Base-by-base conservation (phyloP, 768 basidiomycete genomes). In the Lanmaoa rubissima region DNA sequence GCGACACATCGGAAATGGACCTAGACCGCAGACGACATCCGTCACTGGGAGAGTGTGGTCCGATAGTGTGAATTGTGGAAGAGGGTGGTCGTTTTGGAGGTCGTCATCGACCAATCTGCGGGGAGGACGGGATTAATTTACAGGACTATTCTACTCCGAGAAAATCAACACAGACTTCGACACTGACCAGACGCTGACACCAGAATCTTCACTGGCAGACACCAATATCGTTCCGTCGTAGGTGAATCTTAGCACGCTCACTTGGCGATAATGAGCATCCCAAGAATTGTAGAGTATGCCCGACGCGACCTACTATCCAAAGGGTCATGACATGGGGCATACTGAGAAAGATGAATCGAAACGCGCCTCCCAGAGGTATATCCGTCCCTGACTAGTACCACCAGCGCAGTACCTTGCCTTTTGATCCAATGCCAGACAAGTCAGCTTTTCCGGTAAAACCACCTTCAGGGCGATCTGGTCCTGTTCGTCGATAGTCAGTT, bases 301-400 rank as follows among this genome's bases (percentile, higher is more conserved):
- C n/a, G 95, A 97, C 11, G 89, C 79, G 61, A 93, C 79, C 94
- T 97, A 74, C 57, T 70, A 21, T 61, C 66, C 56, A 51, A 57
- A 53, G 40, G 21, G 64, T 70, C 59, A 72, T 39, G 51, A 48
- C 38, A 14, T 3, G 31, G 17, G 46, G 7, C 46, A 55, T 11
- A 17, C 17, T 9, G 26, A 24, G 48, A 43, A 31, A 24, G 48
- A 43, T n/a, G 55, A 19, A 54, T 45, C 5, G 11, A 31, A 54
- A 80, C 86, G 65, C 61, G 87, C 94, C 90, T 98, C 95, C 97
- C 97, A 99, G 1, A 99, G 74, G 67, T 95, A 95, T 64, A 98
- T 82, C 51, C 94, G 84, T 32, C 97, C 97, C 65, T 90, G 87
- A 5, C 82, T 72, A 0, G 94, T 95, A 34, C 94, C 97, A 26